A percentile compares a stretch with the other conserved stretches of the same genome.
Evolutionary conservation across 352 stramenopile species (phyloP).

Genomic region (Peronospora tabacina): DNA sequence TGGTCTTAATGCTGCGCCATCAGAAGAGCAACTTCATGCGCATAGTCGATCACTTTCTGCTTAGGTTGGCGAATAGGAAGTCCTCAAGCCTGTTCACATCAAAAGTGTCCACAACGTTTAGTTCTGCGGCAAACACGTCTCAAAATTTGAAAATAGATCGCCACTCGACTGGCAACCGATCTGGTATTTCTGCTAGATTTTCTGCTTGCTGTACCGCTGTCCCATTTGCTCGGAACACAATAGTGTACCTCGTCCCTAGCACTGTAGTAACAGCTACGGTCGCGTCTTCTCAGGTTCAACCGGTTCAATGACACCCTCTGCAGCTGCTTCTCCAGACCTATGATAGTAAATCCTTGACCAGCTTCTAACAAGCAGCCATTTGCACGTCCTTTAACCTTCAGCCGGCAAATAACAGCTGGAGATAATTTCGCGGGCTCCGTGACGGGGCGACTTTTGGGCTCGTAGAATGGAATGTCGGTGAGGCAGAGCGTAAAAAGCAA

Average conservation of each 20-base stretch:
- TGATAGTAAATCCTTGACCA: no score
- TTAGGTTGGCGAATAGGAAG: conserved; percentile 39
- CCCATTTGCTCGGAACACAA: conserved; percentile 10
- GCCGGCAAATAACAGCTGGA: conserved; percentile 31
- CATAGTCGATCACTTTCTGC: conserved; percentile 42
- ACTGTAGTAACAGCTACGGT: no score
- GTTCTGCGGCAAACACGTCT: conserved; percentile 15
- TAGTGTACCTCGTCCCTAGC: conserved; percentile 2
- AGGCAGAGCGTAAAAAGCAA: no score
- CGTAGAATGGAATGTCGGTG: no score
- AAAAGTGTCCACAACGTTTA: conserved; percentile 28
- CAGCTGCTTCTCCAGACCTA: no score
- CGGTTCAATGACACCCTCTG: no score
- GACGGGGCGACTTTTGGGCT: no score
- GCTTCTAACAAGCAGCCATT: no score
- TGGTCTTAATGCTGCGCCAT: conserved; percentile 12
- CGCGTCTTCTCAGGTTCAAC: no score
- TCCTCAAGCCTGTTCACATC: conserved; percentile 38
- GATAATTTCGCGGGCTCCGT: no score
- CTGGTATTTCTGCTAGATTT: conserved; percentile 39
- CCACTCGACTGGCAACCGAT: conserved; percentile 7
- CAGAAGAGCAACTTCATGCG: conserved; percentile 39
- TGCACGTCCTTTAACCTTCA: conserved; percentile 34
- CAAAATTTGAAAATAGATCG: no score
- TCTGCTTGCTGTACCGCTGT: conserved; percentile 26